Evolutionary conservation across 768 basidiomycete genomes (phyloP), one percentile per base, ranked within the genome.

Genomic region (Xerocomus brunneocitrinus): DNA sequence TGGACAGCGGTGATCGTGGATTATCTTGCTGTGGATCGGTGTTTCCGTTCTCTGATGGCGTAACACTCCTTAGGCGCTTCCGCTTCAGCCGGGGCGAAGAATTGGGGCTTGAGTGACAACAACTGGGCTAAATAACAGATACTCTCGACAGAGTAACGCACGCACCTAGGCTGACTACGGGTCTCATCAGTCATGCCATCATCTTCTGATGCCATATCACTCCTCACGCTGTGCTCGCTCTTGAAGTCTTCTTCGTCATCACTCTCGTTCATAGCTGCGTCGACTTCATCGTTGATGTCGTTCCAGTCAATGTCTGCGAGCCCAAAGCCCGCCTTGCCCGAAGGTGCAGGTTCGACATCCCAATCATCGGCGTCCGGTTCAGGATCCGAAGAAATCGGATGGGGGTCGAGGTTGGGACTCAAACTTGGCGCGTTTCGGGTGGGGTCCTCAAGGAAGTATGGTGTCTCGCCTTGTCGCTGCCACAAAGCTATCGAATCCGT

Each of bases 401-500:
- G 71, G 52, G 73, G 65, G 62, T 76, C 77, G 60, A 74, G 71
- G 52, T 66, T 73, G 57, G 78, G 77, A 63, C 73, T 76, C 63
- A 68, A 68, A 57, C 71, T 71, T 13, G 66, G 68, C 32, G 67
- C 69, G 46, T 73, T 64, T 38, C 68, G 68, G 40, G 77, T 70
- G 19, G 80, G 80, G 47, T 80, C 81, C 62, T 88, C 85, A 49
- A 89, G 75, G 39, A 90, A 73, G 72, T 93, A 95, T 3, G 79
- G 78, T 1, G 73, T 75, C 71, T 97, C 95, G 57, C 88, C 84
- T 64, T 89, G 86, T 51, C 82, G 82, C 49, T 73, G 73, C 93
- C 95, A 98, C n/a, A 85, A 74, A n/a, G 89, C 86, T 52, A 95
- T 74, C 10, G 87, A 92, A 67, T 95, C 89, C 31, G 81, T 84